A percentile compares a stretch with the other conserved stretches of the same genome.
Conservation (phyloP, 305 asterid genomes). For the Fraxinus paxiana region DNA sequence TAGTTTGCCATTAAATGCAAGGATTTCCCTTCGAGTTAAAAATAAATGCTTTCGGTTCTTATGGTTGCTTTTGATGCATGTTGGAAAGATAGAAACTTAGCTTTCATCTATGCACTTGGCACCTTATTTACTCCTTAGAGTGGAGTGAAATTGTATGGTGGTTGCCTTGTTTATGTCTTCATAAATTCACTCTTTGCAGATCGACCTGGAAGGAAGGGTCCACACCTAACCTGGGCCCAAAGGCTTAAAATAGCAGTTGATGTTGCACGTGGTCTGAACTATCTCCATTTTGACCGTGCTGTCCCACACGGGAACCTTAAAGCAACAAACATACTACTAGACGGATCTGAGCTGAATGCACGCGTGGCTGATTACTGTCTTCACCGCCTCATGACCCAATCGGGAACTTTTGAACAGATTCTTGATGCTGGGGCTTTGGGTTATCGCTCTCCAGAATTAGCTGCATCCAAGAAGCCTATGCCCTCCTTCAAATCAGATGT, state of each 20-base stretch:
- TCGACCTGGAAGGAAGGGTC: conserved; percentile 87
- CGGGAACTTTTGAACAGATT: conserved; percentile 84
- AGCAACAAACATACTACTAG: conserved; percentile 73
- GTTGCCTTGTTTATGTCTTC: not conserved
- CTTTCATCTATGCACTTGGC: not conserved
- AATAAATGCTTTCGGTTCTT: not conserved
- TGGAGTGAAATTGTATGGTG: not conserved
- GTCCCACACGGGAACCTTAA: conserved; percentile 94
- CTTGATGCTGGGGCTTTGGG: conserved; percentile 96
- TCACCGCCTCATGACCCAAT: conserved; percentile 90
- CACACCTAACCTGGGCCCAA: conserved; percentile 74
- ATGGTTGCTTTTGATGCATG: not conserved
- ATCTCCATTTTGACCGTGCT: conserved; percentile 96
- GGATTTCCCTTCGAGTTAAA: not conserved
- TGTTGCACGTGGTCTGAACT: conserved; percentile 93
- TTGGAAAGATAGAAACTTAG: not conserved
- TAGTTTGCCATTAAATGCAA: not conserved
- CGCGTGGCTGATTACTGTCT: conserved; percentile 88
- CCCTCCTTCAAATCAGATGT: conserved; percentile 96
- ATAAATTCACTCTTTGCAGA: conserved; percentile 40
- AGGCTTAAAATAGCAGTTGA: conserved; percentile 92
- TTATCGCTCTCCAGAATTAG: conserved; percentile 94
- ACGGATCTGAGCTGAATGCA: conserved; percentile 76
- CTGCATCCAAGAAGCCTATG: conserved; percentile 68
- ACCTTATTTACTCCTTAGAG: not conserved